Conservation (phyloP, 176 grass and related monocot genomes). For the Chrysopogon serrulatus region DNA sequence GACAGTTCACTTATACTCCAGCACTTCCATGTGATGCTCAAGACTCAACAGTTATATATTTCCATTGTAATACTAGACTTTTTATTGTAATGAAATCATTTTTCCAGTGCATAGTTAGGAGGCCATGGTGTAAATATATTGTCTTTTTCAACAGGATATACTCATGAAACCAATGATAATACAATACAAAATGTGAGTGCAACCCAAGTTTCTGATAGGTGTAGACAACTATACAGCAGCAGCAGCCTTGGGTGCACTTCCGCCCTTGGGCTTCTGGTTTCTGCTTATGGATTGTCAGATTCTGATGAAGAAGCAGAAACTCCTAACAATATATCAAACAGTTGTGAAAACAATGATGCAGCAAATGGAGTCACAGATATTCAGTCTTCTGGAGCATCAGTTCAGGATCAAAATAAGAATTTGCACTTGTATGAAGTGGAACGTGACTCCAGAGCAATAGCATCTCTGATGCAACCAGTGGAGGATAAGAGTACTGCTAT, state of each 20-base stretch:
- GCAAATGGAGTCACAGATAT: slow-evolving; percentile 11
- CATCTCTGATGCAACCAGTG: slow-evolving; percentile 9
- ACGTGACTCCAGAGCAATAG: slow-evolving; percentile 21
- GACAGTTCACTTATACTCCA: too few relatives aligned
- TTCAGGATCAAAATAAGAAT: slow-evolving; percentile 19
- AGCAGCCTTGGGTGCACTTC: slow-evolving; percentile 32
- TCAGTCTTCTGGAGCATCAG: slow-evolving; percentile 11
- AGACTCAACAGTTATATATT: neutral
- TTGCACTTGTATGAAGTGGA: slow-evolving; percentile 28
- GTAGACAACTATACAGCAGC: slow-evolving; percentile 43
- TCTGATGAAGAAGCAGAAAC: slow-evolving; percentile 68
- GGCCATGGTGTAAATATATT: slow-evolving; percentile 9
- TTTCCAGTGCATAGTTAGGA: slow-evolving; percentile 3
- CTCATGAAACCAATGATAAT: slow-evolving; percentile 19
- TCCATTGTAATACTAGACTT: neutral
- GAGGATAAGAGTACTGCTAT: slow-evolving; percentile 18
- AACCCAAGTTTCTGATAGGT: slow-evolving; percentile 46
- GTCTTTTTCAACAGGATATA: slow-evolving; percentile 40
- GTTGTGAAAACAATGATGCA: slow-evolving; percentile 34
- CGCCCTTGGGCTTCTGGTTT: slow-evolving; percentile 90
- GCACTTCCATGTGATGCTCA: neutral
- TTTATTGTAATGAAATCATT: neutral
- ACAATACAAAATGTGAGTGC: slow-evolving; percentile 26
- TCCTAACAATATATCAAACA: slow-evolving; percentile 17
- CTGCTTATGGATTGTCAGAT: slow-evolving; percentile 74